These are phyloP conservation scores for Macroventuria anomochaeta DNA, from an alignment of 2,329 filamentous ascomycete species.

Conservation along the genomic window DNA sequence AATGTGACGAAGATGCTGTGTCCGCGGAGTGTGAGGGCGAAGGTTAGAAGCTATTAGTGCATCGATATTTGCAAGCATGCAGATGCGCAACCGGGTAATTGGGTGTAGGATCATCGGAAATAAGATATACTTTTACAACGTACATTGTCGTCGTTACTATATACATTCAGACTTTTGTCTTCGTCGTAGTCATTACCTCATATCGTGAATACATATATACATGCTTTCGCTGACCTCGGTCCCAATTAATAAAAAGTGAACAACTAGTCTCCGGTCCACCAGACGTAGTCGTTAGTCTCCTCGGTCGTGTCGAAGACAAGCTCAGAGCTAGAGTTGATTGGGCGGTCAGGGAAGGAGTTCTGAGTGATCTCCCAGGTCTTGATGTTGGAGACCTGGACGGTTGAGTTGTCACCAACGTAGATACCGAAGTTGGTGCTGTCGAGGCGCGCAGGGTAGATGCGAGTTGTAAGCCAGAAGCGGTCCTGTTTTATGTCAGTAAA, in stretches of 20 bases:
- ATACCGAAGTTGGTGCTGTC: slow-evolving; percentile 55
- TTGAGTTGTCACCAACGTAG: slow-evolving; percentile 49
- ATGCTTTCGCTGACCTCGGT: too few species aligned
- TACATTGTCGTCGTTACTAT: neutral
- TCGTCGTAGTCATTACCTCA: neutral
- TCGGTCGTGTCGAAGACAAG: slow-evolving; percentile 53
- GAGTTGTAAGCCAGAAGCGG: slow-evolving; percentile 50
- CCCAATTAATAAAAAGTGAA: too few species aligned
- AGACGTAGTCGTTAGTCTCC: slow-evolving; percentile 54
- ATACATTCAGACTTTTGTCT: neutral
- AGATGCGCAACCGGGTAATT: neutral
- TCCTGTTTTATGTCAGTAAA: slow-evolving; percentile 33
- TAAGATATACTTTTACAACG: neutral
- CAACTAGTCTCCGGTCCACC: slow-evolving; percentile 53
- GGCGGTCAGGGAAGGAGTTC: slow-evolving; percentile 53
- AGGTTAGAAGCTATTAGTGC: neutral
- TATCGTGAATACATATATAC: neutral
- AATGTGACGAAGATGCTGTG: neutral
- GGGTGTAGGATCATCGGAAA: neutral
- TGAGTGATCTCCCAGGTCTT: slow-evolving; percentile 49
- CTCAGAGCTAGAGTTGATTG: slow-evolving; percentile 50
- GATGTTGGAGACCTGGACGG: slow-evolving; percentile 46
- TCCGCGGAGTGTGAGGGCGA: slow-evolving; percentile 7
- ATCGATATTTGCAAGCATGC: slow-evolving; percentile 4
- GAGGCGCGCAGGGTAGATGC: slow-evolving; percentile 54